Conservation (phyloP, 345 rosid species). For the Mallotus nudiflorus region DNA sequence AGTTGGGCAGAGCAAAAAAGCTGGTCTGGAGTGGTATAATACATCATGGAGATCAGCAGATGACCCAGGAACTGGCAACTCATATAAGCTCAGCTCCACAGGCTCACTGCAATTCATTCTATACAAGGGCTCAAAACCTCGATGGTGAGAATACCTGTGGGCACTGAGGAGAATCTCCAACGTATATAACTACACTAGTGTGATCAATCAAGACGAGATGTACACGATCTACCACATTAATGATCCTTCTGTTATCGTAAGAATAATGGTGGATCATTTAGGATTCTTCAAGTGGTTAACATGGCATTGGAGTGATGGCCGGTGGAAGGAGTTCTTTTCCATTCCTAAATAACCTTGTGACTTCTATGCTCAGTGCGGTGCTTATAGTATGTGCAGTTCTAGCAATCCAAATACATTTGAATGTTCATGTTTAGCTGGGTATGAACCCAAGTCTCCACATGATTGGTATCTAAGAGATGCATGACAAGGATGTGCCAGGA, state of each 20-base stretch:
- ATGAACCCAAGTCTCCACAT: slow-evolving; percentile 1
- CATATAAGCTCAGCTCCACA: background rate
- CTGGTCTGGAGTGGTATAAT: background rate
- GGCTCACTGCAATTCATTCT: background rate
- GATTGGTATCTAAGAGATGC: slow-evolving; percentile 17
- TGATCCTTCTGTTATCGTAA: background rate
- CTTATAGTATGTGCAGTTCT: background rate
- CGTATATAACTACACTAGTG: background rate
- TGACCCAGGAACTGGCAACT: slow-evolving; percentile 2
- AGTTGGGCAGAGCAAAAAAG: background rate
- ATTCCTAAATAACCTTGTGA: slow-evolving; percentile 6
- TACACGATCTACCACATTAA: background rate
- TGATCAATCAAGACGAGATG: background rate
- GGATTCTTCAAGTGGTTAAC: background rate
- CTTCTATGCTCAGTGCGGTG: background rate
- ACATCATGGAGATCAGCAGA: slow-evolving; percentile 5
- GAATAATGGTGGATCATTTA: background rate
- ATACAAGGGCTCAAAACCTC: background rate
- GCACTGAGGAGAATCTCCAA: background rate
- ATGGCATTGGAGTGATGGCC: background rate
- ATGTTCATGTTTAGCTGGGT: slow-evolving; percentile 26
- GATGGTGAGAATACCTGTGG: background rate
- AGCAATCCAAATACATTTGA: background rate
- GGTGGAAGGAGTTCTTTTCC: background rate
- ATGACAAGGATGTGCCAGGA: slow-evolving; percentile 18